These are phyloP conservation scores for Ochetophila trinervis DNA, from an alignment of 306 rosid species.

Conservation along the genomic window DNA sequence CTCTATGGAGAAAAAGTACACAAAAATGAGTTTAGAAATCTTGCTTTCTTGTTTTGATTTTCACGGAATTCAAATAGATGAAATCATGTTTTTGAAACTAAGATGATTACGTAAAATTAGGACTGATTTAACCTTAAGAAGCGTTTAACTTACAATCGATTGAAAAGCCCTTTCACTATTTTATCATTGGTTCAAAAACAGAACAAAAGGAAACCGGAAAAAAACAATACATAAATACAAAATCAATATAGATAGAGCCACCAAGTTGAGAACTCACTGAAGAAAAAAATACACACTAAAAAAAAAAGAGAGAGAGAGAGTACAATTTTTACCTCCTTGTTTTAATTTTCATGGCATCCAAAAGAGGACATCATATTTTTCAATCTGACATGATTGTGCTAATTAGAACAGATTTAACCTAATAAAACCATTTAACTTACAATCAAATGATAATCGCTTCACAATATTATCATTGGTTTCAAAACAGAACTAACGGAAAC, in stretches of 20 bases:
- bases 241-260: too few species aligned
- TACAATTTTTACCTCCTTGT: background rate
- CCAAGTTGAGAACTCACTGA: too few species aligned
- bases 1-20: background rate
- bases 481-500: background rate
- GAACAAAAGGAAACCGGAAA: background rate
- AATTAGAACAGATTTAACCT: constrained; percentile 2
- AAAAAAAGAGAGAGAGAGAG: too few species aligned
- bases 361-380: background rate
- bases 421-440: background rate
- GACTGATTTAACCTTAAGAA: background rate
- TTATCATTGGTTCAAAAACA: background rate
- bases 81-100: background rate
- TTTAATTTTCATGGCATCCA: constrained; percentile 8
- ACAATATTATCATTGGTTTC: background rate
- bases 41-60: constrained; percentile 2
- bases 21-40: background rate
- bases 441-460: background rate
- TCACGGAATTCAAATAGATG: constrained; percentile 10
- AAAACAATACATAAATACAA: too few species aligned
- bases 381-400: background rate
- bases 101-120: constrained; percentile 7
- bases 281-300: background rate
- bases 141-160: background rate
- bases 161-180: background rate